phyloP scores from a whole-genome alignment of 2,329 filamentous ascomycete species.

The Cryoendolithus antarcticus region DNA sequence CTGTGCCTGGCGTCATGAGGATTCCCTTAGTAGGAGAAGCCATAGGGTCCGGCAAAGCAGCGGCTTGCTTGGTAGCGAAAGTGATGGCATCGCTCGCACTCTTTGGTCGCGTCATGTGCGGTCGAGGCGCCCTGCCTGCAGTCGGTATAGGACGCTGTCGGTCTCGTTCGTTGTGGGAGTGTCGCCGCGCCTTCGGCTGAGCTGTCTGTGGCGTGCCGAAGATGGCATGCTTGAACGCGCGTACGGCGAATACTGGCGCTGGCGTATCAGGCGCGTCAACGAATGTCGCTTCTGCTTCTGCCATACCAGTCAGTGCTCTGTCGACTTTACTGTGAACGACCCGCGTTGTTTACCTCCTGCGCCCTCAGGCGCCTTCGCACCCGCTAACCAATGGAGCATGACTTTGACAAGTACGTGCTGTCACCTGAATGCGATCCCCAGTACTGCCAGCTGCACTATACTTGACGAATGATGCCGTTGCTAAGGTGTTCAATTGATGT shows the following conservation, averaged over 20 bases:
- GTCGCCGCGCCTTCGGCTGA: constrained; percentile 15
- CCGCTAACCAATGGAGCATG: constrained; percentile 24
- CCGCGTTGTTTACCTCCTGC: constrained; percentile 16
- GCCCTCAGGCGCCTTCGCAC: constrained; percentile 16
- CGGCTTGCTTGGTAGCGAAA: constrained; percentile 4
- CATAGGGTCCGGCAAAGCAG: constrained; percentile 13
- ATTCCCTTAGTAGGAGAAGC: constrained; percentile 49
- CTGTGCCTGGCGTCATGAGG: constrained; percentile 50
- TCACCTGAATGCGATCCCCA: neutral
- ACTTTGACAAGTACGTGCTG: neutral
- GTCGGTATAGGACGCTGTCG: constrained; percentile 1
- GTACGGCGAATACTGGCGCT: constrained; percentile 53
- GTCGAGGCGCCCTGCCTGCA: constrained; percentile 10
- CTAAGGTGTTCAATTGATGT: too few species aligned
- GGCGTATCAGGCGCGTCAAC: constrained; percentile 50
- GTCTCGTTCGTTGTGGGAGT: constrained; percentile 17
- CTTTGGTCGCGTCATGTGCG: constrained; percentile 17
- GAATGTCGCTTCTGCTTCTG: neutral
- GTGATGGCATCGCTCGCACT: constrained; percentile 15
- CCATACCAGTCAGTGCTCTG: too few species aligned
- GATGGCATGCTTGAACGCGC: constrained; percentile 52
- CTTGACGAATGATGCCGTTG: too few species aligned
- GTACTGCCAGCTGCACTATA: too few species aligned
- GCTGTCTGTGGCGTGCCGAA: constrained; percentile 44
- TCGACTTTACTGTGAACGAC: too few species aligned